phyloP scores from a whole-genome alignment of 495 filamentous ascomycete genomes.

The Penicillium maclennaniae region DNA sequence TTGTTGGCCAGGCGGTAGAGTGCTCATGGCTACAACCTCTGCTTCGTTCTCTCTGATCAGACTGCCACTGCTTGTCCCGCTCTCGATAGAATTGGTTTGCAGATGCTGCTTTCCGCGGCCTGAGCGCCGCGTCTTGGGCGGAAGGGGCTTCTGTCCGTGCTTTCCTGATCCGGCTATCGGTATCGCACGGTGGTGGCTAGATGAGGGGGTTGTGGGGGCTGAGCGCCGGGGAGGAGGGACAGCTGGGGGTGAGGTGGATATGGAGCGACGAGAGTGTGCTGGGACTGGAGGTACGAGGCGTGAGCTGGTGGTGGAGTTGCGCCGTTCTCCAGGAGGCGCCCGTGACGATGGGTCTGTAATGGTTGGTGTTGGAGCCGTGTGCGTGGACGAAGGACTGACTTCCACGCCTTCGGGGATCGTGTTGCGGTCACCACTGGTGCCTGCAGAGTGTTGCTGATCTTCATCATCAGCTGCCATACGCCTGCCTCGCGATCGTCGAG shows the following conservation, averaged over 20 bases:
- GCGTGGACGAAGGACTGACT: slow-evolving; percentile 20
- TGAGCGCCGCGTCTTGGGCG: slow-evolving; percentile 39
- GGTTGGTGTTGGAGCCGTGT: slow-evolving; percentile 12
- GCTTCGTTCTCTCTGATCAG: slow-evolving; percentile 13
- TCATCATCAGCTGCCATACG: slow-evolving; percentile 25
- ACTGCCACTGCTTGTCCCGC: slow-evolving; percentile 17
- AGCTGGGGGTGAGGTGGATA: slow-evolving; percentile 39
- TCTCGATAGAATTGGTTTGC: slow-evolving; percentile 26
- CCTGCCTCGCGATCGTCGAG: slow-evolving; percentile 42
- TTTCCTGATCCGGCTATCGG: slow-evolving; percentile 1
- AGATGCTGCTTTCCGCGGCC: slow-evolving; percentile 29
- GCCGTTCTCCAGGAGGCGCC: slow-evolving; percentile 14
- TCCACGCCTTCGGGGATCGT: slow-evolving; percentile 31
- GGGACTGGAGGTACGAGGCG: slow-evolving; percentile 24
- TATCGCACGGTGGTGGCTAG: slow-evolving; percentile 26
- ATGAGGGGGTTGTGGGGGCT: slow-evolving; percentile 18
- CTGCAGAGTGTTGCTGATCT: slow-evolving; percentile 20
- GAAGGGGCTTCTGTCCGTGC: slow-evolving; percentile 30
- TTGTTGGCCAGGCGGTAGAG: background rate
- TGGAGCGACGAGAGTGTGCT: slow-evolving; percentile 29
- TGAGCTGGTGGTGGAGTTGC: slow-evolving; percentile 28
- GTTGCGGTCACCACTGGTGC: slow-evolving; percentile 26
- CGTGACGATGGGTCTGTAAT: slow-evolving; percentile 5
- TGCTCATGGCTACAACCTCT: slow-evolving; percentile 11
- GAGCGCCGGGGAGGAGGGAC: slow-evolving; percentile 41